These are phyloP conservation scores for Leptodontidium sp. DNA, from an alignment of 2,329 filamentous ascomycete genomes.

Conservation along the genomic window DNA sequence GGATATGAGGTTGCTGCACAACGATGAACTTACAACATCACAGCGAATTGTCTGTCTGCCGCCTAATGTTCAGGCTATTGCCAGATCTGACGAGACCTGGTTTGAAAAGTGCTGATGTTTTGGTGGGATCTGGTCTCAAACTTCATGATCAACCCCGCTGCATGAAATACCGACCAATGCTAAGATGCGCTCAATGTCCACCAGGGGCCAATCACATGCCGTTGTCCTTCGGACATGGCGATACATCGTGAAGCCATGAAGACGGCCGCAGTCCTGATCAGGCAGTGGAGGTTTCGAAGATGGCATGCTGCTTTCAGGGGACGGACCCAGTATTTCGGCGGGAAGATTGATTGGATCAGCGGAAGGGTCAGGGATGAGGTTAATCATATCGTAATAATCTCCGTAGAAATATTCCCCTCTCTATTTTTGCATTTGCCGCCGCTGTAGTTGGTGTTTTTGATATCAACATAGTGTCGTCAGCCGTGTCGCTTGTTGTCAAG, in stretches of 20 bases:
- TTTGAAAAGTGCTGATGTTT: conserved; percentile 9
- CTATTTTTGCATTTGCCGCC: conserved; percentile 25
- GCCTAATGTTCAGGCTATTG: conserved; percentile 24
- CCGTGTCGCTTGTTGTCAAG: conserved; percentile 15
- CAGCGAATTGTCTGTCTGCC: conserved; percentile 1
- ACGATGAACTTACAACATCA: neutral
- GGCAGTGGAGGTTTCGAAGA: conserved; percentile 23
- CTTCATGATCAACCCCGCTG: conserved; percentile 17
- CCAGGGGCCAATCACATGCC: neutral
- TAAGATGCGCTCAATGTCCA: conserved; percentile 6
- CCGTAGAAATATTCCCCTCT: conserved; percentile 13
- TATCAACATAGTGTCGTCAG: conserved; percentile 14
- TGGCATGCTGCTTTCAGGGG: conserved; percentile 24
- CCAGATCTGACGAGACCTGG: conserved; percentile 1
- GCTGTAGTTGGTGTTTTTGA: conserved; percentile 10
- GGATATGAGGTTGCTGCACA: conserved; percentile 16
- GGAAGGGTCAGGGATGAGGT: conserved; percentile 23
- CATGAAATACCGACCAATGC: conserved; percentile 10
- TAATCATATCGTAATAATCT: conserved; percentile 29
- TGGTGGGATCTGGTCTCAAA: conserved; percentile 27
- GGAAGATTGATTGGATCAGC: conserved; percentile 23
- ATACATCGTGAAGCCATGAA: conserved; percentile 7
- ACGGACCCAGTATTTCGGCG: conserved; percentile 6
- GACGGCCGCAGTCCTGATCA: conserved; percentile 10
- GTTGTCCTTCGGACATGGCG: conserved; percentile 2